These are phyloP conservation scores for Blepharisma japonicum DNA, from an alignment of 73 alveolate genomes.

Conservation along the genomic window DNA sequence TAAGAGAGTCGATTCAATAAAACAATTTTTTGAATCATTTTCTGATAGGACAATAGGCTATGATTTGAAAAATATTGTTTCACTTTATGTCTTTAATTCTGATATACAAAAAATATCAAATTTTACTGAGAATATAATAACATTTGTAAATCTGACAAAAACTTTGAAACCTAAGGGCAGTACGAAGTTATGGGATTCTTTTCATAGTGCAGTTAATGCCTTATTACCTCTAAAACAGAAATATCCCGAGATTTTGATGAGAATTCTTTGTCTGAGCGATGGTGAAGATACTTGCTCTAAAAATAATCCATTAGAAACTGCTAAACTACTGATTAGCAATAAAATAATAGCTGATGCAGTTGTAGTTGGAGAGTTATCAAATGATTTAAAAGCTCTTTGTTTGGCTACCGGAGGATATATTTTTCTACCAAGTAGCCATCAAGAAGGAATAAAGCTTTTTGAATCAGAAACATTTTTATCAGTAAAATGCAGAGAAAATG, in stretches of 20 bases:
- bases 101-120: constrained; percentile 34
- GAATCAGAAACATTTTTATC: constrained; percentile 44
- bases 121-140: constrained; percentile 41
- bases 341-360: constrained; percentile 40
- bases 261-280: constrained; percentile 55
- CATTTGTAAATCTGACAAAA: constrained; percentile 38
- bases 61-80: constrained; percentile 42
- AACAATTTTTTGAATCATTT: constrained; percentile 46
- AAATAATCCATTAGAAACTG: constrained; percentile 34
- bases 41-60: constrained; percentile 57
- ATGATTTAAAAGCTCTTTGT: constrained; percentile 42
- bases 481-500: neutral
- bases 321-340: constrained; percentile 33
- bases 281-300: constrained; percentile 53
- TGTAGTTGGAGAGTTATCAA: constrained; percentile 43
- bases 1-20: constrained; percentile 52
- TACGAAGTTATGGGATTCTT: constrained; percentile 51
- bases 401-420: constrained; percentile 52
- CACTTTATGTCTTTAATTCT: constrained; percentile 37
- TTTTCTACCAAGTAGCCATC: constrained; percentile 38
- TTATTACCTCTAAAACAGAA: constrained; percentile 33
- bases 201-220: constrained; percentile 32
- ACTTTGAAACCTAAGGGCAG: constrained; percentile 43
- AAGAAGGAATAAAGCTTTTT: constrained; percentile 44
- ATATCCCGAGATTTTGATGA: constrained; percentile 46